Base-by-base conservation (phyloP, 306 rosid species). In the Castanea mollissima region DNA sequence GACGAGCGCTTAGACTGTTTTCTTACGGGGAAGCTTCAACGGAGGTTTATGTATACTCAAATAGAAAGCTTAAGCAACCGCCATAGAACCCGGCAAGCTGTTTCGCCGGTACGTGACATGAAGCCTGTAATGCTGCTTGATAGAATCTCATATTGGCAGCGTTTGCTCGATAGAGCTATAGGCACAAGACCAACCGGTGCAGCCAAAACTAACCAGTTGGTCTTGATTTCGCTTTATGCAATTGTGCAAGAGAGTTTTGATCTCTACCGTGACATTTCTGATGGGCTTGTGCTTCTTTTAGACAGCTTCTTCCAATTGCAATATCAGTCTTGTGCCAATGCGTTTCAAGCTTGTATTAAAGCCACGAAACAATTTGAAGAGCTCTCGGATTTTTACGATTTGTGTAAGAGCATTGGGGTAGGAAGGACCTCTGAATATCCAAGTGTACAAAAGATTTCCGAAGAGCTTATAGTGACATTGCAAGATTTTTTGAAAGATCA, bases 351-450 rank as follows among this genome's bases (percentile, higher is more conserved):
- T 8, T 91, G 97, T 55, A 86, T 87, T 2, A 90, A 88, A 79
- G 92, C 99, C 0, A 85, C 86, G 1, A 91, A 89, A 69, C 99
- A 95, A 69, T 95, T 92, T 67, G 92, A 91, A 10, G 94, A 91
- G 29, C 79, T 93, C 5, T 83, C 92, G 2, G 29, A n/a, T 20
- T 95, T 90, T 56, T 95, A 92, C 56, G 84, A 74, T 0, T 55
- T 85, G 32, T 95, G 99, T 59, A 51, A 70, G 55, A 84, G 79
- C 81, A 80, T 87, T 57, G 92, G 99, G 4, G 83, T 91, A 65
- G 99, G 99, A 2, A 87, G 94, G 77, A 86, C 94, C n/a, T 87
- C 86, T n/a, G 98, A 95, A n/a, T 95, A 91, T 55, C 98, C 98
- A 1, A 84, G 79, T 41, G 90, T 93, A 1, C 92, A 95, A 38